phyloP scores from a whole-genome alignment of 805 yeast species.

The Candida chilensis region DNA sequence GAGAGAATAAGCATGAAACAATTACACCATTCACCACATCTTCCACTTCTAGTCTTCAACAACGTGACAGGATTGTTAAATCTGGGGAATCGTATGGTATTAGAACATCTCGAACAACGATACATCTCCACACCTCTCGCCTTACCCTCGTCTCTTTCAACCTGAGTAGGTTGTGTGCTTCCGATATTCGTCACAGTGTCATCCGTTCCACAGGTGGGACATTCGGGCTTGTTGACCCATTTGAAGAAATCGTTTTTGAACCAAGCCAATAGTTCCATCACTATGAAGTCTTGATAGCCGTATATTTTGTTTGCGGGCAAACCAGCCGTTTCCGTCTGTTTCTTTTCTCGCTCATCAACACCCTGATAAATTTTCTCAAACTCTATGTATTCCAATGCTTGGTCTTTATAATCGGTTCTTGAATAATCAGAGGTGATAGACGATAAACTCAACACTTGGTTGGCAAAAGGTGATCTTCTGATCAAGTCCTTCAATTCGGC shows the following conservation, averaged over 20 bases:
- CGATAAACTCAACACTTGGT: no score
- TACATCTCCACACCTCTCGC: conserved; percentile 61
- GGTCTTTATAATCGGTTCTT: conserved; percentile 35
- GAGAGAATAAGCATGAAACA: conserved; percentile 65
- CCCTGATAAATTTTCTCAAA: conserved; percentile 47
- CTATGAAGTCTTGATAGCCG: conserved; percentile 48
- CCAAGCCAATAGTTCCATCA: conserved; percentile 51
- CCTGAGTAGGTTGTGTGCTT: conserved; percentile 27
- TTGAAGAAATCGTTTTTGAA: conserved; percentile 72
- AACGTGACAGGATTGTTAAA: conserved; percentile 60
- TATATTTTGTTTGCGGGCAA: not conserved
- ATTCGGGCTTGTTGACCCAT: conserved; percentile 73
- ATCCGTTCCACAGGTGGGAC: conserved; percentile 39
- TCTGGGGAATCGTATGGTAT: conserved; percentile 57
- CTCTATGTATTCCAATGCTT: conserved; percentile 57
- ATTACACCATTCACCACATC: conserved; percentile 97
- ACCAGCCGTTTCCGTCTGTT: conserved; percentile 8
- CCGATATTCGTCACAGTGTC: conserved; percentile 30
- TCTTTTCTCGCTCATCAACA: conserved; percentile 42
- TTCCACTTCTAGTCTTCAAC: conserved; percentile 55
- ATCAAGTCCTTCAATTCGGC: no score
- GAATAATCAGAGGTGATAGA: no score
- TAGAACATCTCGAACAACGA: conserved; percentile 43
- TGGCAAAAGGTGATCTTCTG: no score
- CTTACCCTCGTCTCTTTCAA: conserved; percentile 34